phyloP scores from a whole-genome alignment of 805 yeast species.

The Candida xyloterini region DNA sequence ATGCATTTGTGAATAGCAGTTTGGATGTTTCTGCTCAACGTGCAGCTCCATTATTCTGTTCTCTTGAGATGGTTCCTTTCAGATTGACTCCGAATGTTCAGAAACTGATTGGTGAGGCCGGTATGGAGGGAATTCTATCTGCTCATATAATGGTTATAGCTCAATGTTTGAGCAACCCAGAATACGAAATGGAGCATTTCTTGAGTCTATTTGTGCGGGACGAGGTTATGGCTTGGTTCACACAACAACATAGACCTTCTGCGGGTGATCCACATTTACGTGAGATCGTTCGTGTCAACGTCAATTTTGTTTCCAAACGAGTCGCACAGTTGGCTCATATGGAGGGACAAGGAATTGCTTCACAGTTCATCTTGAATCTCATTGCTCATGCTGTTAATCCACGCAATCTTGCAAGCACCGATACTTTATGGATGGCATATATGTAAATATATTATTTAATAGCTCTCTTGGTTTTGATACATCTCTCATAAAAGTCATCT shows the following conservation, averaged over 20 bases:
- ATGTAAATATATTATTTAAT: conserved; percentile 39
- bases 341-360: conserved; percentile 72
- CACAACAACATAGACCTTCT: conserved; percentile 78
- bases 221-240: conserved; percentile 92
- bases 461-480: conserved; percentile 18
- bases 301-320: conserved; percentile 76
- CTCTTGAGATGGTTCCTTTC: conserved; percentile 93
- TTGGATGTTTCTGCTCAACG: conserved; percentile 49
- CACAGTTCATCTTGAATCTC: conserved; percentile 85
- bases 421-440: conserved; percentile 94
- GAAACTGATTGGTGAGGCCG: conserved; percentile 89
- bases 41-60: conserved; percentile 80
- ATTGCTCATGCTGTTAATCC: conserved; percentile 96
- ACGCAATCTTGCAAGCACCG: conserved; percentile 85
- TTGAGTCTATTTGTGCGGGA: conserved; percentile 93
- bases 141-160: conserved; percentile 83
- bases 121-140: conserved; percentile 86
- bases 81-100: conserved; percentile 95
- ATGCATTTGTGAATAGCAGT: conserved; percentile 41
- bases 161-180: conserved; percentile 85
- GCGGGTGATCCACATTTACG: conserved; percentile 81
- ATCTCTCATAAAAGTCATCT: conserved; percentile 20
- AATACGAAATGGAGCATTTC: conserved; percentile 86
- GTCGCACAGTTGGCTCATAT: conserved; percentile 66
- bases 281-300: conserved; percentile 85